Conservation (phyloP, 805 yeast species). For the Kodamaea neixiangensis region DNA sequence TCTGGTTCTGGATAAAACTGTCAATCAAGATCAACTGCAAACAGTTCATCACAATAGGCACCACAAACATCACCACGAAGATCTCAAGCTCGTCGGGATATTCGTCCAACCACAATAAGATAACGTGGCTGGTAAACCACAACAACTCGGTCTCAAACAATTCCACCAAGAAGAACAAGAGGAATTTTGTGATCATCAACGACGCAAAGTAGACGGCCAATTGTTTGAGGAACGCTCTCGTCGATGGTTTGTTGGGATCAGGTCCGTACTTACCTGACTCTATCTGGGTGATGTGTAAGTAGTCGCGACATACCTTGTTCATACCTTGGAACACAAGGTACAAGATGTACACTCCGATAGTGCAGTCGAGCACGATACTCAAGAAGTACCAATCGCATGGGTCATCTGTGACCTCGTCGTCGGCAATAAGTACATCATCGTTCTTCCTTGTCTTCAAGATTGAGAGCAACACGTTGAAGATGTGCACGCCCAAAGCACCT, state of each 20-base stretch:
- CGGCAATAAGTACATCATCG: not conserved
- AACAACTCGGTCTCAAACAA: constrained; percentile 55
- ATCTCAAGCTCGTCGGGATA: constrained; percentile 79
- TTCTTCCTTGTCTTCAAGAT: constrained; percentile 47
- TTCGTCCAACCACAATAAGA: constrained; percentile 80
- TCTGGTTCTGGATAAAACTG: constrained; percentile 64
- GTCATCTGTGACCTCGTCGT: constrained; percentile 30
- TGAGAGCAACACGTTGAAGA: constrained; percentile 72
- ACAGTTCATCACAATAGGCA: constrained; percentile 72
- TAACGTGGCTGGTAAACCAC: constrained; percentile 64
- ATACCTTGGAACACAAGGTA: constrained; percentile 52
- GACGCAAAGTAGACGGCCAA: constrained; percentile 67
- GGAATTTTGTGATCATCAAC: constrained; percentile 62
- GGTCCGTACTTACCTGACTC: constrained; percentile 65
- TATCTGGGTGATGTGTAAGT: constrained; percentile 40
- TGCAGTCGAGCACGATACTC: constrained; percentile 85
- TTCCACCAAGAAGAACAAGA: constrained; percentile 62
- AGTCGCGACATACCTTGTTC: constrained; percentile 44
- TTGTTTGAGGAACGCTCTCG: constrained; percentile 67
- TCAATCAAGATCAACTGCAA: constrained; percentile 74
- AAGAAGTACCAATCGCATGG: constrained; percentile 97
- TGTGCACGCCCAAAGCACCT: constrained; percentile 85
- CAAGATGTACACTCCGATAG: constrained; percentile 86
- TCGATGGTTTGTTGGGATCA: constrained; percentile 55
- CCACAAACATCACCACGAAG: constrained; percentile 80